These are phyloP conservation scores for Paracoccidioides brasiliensis DNA, from an alignment of 2,329 filamentous ascomycete species.

Conservation along the genomic window DNA sequence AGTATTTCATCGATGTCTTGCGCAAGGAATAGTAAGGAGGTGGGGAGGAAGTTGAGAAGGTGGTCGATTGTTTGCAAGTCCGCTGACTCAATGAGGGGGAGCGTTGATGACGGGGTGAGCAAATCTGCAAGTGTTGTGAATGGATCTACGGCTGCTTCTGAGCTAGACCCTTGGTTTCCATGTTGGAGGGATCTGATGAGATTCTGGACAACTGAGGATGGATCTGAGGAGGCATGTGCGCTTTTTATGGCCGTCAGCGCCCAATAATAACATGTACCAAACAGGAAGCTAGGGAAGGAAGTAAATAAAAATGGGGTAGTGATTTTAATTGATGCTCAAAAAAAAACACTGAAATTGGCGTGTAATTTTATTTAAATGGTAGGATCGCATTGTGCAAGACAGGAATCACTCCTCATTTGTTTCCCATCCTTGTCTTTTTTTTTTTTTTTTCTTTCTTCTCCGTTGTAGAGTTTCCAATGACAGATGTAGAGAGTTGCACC, in stretches of 20 bases:
- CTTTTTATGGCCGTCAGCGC: slow-evolving; percentile 39
- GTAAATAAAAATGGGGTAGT: background rate
- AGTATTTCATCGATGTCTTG: slow-evolving; percentile 46
- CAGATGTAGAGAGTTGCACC: slow-evolving; percentile 46
- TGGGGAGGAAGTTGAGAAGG: slow-evolving; percentile 66
- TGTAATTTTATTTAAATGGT: slow-evolving; percentile 5
- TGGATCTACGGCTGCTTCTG: slow-evolving; percentile 43
- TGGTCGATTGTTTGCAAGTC: slow-evolving; percentile 54
- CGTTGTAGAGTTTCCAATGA: background rate
- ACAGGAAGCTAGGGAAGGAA: background rate
- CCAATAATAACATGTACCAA: background rate
- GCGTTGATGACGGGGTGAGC: slow-evolving; percentile 61
- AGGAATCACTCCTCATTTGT: background rate
- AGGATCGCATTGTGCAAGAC: slow-evolving; percentile 3
- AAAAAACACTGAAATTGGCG: background rate
- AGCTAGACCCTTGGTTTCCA: slow-evolving; percentile 38
- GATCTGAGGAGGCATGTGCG: slow-evolving; percentile 51
- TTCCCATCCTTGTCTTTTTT: background rate
- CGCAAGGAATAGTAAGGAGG: slow-evolving; percentile 62
- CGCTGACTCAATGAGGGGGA: slow-evolving; percentile 60
- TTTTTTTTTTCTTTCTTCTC: background rate
- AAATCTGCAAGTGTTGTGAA: slow-evolving; percentile 82
- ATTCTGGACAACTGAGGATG: slow-evolving; percentile 68
- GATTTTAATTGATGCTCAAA: background rate
- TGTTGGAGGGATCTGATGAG: slow-evolving; percentile 67